These are phyloP conservation scores for Epichloe gansuensis DNA, from an alignment of 2,329 filamentous ascomycete species.

Conservation along the genomic window DNA sequence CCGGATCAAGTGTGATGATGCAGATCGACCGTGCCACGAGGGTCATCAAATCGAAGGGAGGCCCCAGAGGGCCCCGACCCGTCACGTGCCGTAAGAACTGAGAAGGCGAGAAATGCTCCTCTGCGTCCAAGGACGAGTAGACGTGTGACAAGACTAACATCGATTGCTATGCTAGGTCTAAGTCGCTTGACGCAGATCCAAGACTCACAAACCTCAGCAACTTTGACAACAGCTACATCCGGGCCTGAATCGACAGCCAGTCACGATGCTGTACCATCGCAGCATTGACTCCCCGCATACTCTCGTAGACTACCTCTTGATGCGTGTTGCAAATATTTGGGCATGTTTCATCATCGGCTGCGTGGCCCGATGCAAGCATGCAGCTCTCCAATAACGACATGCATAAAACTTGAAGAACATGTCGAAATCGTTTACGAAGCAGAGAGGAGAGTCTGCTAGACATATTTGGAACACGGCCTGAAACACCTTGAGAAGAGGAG, in stretches of 20 bases:
- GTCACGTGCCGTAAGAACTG: slow-evolving; percentile 1
- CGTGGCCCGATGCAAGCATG: not conserved
- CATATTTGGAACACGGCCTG: no score
- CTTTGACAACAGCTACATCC: not conserved
- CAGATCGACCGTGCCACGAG: slow-evolving; percentile 2
- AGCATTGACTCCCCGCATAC: not conserved
- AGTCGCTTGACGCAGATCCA: not conserved
- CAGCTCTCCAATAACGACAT: not conserved
- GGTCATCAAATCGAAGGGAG: not conserved
- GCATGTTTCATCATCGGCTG: no score
- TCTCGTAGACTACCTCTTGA: slow-evolving; percentile 3
- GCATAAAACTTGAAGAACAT: no score
- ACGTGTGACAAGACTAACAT: not conserved
- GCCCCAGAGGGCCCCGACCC: not conserved
- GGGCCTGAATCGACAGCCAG: not conserved
- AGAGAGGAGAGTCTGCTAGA: no score
- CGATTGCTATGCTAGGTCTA: not conserved
- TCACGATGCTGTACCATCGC: not conserved
- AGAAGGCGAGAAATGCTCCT: not conserved
- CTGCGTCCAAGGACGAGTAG: no score
- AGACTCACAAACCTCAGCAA: not conserved
- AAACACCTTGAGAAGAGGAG: no score
- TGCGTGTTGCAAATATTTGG: slow-evolving; percentile 7
- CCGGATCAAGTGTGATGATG: slow-evolving; percentile 3
- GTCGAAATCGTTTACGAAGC: no score